Base-by-base conservation (phyloP, 108 stramenopile species). In the Ochromonas danica region DNA sequence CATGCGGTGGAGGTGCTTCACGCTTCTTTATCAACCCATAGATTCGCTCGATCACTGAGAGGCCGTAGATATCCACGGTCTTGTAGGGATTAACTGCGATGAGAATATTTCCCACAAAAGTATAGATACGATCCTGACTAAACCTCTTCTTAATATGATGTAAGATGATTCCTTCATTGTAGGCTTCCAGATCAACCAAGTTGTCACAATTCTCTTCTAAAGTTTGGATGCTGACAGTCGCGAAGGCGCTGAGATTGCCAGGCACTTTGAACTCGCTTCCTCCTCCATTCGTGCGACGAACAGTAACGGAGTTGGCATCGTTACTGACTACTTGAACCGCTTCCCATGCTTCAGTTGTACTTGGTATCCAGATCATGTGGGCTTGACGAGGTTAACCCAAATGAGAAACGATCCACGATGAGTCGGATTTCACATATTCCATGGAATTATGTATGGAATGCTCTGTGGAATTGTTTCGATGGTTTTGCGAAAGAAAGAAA, bases 11-110 rank as follows among this genome's bases (percentile, higher is more conserved):
- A 6, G 72, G 3, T 10, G n/a, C 17, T 41, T 75, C 51, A 36
- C 30, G 3, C 14, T 22, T 3, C 41, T 75, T 75, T 6, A 42
- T 41, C 10, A 10, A 28, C 10, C 72, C 30, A 41, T 27, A 57
- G 31, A 75, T 75, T 27, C 31, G 17, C 3, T 75, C 45, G 27
- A 75, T 75, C 10, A 75, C 40, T 38, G 14, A 10, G n/a, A 31
- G 14, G 17, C 72, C 72, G 31, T 75, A 75, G 3, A 75, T 27
- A 36, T 78, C 60, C 78, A 94, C 81, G 57, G 83, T 65, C 80
- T 92, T 93, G 89, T 95, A 98, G 0, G 98, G 98, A 84, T 98
- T 98, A 62, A 97, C 86, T 6, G 91, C 91, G 71, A 98, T 92
- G 6, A 98, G 87, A 42, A 98, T 95, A 25, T 94, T 93, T 35